Conservation (phyloP, 208 protist species). For the Leishmania gerbilli region DNA sequence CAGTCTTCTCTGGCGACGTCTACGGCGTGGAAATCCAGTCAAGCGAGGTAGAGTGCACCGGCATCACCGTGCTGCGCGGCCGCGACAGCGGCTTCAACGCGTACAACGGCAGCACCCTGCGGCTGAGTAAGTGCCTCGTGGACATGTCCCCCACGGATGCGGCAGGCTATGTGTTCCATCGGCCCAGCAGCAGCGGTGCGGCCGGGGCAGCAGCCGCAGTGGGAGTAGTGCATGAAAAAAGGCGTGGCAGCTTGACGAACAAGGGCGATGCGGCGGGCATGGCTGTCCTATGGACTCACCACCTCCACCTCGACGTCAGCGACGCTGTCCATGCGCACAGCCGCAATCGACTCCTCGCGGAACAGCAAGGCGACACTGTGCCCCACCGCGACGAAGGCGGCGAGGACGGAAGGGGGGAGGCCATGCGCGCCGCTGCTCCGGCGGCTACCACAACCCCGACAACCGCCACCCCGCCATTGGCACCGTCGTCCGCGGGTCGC, state of each 20-base stretch:
- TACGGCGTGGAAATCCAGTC: conserved; percentile 65
- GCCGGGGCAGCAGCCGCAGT: not conserved
- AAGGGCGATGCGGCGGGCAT: not conserved
- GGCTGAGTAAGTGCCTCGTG: conserved; percentile 46
- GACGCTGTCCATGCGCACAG: not conserved
- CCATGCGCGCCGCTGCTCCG: not conserved
- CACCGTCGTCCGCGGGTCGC: not conserved
- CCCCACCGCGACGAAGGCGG: not conserved
- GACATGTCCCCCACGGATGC: conserved; percentile 35
- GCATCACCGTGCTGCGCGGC: conserved; percentile 47
- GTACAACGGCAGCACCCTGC: conserved; percentile 43
- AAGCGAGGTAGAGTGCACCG: conserved; percentile 45
- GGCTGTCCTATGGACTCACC: conserved; percentile 1
- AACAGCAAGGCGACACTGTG: not conserved
- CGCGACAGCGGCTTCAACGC: conserved; percentile 69
- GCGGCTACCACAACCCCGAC: not conserved
- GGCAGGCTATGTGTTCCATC: conserved; percentile 23
- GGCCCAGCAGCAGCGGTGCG: not conserved
- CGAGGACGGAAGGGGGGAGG: not conserved
- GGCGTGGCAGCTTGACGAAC: not conserved
- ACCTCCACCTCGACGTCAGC: conserved; percentile 3
- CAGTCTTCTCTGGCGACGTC: conserved; percentile 45
- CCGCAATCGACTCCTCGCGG: conserved; percentile 4
- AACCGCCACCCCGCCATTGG: not conserved
- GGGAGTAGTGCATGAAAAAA: not conserved